Evolutionary conservation across 306 rosid genomes (phyloP).

Genomic region (Fragaria nilgerrensis): DNA sequence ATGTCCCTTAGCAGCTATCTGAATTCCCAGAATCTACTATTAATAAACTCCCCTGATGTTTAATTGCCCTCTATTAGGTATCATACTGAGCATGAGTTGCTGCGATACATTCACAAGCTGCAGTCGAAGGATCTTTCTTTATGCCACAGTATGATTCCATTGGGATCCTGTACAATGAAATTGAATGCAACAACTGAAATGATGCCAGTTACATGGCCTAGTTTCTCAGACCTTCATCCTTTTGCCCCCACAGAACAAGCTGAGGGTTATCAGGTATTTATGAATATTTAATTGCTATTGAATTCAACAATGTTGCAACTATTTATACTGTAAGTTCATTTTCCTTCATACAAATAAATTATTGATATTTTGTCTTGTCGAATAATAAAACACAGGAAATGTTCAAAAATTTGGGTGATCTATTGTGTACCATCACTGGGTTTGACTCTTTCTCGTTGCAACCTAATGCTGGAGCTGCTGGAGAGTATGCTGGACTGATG

Average conservation of each 20-base stretch:
- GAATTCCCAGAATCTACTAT: slow-evolving; percentile 21
- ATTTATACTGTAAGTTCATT: slow-evolving; percentile 16
- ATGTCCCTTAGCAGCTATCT: slow-evolving; percentile 25
- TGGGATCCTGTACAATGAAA: slow-evolving; percentile 99
- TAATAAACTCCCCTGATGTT: slow-evolving; percentile 29
- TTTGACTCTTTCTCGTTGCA: slow-evolving; percentile 98
- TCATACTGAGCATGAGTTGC: slow-evolving; percentile 98
- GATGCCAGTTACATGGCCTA: slow-evolving; percentile 99
- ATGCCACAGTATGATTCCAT: slow-evolving; percentile 98
- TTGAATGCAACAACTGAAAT: slow-evolving; percentile 95
- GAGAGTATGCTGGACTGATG: slow-evolving; percentile 99
- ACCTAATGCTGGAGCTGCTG: slow-evolving; percentile 99
- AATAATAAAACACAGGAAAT: slow-evolving; percentile 67
- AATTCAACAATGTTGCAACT: neutral
- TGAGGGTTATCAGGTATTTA: slow-evolving; percentile 87
- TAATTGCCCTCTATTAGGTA: slow-evolving; percentile 44
- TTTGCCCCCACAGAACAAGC: slow-evolving; percentile 90
- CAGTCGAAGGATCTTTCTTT: slow-evolving; percentile 91
- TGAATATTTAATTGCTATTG: neutral
- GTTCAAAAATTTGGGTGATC: slow-evolving; percentile 81
- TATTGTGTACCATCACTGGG: slow-evolving; percentile 84
- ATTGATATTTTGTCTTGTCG: slow-evolving; percentile 8
- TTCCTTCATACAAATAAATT: slow-evolving; percentile 34
- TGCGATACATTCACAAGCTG: slow-evolving; percentile 73
- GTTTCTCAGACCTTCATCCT: slow-evolving; percentile 80